Base-by-base conservation (phyloP, 2,329 filamentous ascomycete species). In the Epichloe brachyelytri region DNA sequence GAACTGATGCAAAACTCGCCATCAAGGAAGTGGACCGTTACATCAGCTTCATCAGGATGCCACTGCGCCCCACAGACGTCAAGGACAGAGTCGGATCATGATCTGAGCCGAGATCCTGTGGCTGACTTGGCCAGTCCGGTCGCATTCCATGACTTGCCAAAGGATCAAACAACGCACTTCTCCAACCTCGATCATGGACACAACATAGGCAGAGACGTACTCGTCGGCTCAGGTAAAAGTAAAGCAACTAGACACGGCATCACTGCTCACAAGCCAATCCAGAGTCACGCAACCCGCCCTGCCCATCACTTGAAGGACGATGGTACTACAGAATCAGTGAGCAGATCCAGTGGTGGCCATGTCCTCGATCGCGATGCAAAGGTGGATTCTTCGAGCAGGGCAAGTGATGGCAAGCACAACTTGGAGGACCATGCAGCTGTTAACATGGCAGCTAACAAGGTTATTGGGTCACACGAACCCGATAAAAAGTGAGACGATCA, bases 21-120 rank as follows among this genome's bases (percentile, higher is more conserved):
- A 38, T 15, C 51, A 10, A 10, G 39, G 33, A 15, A 54, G 45
- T 11, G 22, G 17, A 10, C 34, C 37, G 5, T 40, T 50, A 15
- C 54, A 58, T 14, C 8, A 20, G 33, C 52, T 57, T 19, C 40
- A 51, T n/a, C 50, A 51, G 1, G 55, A 59, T 30, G 22, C 38
- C 20, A 15, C 50, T 17, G 20, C 43, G 12, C 38, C 50, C 3
- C 36, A 26, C 11, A 34, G 19, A 36, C 17, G 6, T 47, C 49
- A 17, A 11, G n/a, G 8, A 20, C 20, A 4, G 41, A 33, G 3
- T 45, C 49, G 4, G 44, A 50, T n/a, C 57, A 58, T 22, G n/a
- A 36, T 6, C 30, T 57, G 30, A 45, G 40, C 30, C 46, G 40
- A 37, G 53, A 55, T 46, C 20, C 51, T n/a, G 43, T 48, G 20